These are phyloP conservation scores for Epichloe glyceriae DNA, from an alignment of 2,329 filamentous ascomycete species.

Conservation along the genomic window DNA sequence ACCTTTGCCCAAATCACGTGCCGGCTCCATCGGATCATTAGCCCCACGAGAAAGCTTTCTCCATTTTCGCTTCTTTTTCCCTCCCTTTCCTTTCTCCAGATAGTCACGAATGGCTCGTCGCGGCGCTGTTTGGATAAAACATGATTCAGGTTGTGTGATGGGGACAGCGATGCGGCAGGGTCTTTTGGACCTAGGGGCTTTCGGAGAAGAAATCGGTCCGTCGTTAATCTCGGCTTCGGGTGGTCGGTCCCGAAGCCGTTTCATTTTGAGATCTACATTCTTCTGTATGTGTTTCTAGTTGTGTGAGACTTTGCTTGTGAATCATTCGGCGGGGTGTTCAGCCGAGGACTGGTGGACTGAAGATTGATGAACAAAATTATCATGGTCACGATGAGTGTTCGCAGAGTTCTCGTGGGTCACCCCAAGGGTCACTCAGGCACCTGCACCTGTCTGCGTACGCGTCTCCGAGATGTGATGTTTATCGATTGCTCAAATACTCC, in stretches of 20 bases:
- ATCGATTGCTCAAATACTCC: background rate
- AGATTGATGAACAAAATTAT: too few species aligned
- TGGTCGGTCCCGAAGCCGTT: slow-evolving; percentile 37
- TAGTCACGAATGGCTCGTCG: slow-evolving; percentile 36
- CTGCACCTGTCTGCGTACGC: too few species aligned
- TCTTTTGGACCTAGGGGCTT: slow-evolving; percentile 24
- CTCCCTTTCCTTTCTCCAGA: slow-evolving; percentile 29
- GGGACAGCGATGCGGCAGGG: slow-evolving; percentile 19
- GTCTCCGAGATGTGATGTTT: background rate
- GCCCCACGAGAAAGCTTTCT: background rate
- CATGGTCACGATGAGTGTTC: too few species aligned
- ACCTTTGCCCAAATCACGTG: slow-evolving; percentile 11
- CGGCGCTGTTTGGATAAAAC: slow-evolving; percentile 11
- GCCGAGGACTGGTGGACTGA: too few species aligned
- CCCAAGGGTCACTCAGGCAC: too few species aligned
- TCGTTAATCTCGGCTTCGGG: slow-evolving; percentile 45
- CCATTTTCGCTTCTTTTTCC: slow-evolving; percentile 14
- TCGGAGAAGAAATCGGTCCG: slow-evolving; percentile 39
- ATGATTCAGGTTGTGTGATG: slow-evolving; percentile 5
- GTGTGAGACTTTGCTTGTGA: background rate
- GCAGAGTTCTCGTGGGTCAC: too few species aligned
- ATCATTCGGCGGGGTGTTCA: background rate
- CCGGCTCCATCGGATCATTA: background rate
- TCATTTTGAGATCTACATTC: slow-evolving; percentile 48
- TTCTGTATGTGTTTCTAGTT: background rate